Evolutionary conservation across 1,139 yeast genomes (phyloP).

Genomic region (Candida freyschussii): DNA sequence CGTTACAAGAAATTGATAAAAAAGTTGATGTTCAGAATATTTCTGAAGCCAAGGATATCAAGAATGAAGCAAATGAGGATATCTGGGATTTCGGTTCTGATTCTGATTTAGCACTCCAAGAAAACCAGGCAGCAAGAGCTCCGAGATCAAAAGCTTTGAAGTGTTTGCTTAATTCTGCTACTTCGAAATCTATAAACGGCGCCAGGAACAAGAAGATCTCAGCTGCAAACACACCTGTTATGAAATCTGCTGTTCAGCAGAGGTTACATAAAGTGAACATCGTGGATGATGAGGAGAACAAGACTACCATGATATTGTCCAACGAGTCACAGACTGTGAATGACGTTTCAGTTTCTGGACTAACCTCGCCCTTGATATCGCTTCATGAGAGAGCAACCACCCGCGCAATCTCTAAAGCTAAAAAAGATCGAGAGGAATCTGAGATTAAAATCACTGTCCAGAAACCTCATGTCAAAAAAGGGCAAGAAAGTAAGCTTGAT

Average conservation of each 20-base stretch:
- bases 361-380: conserved; percentile 14
- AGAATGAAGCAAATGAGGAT: conserved; percentile 9
- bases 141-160: conserved; percentile 15
- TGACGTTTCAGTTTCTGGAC: conserved; percentile 9
- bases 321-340: conserved; percentile 4
- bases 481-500: too few relatives aligned
- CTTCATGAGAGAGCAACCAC: conserved; percentile 9
- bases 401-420: conserved; percentile 4
- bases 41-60: neutral
- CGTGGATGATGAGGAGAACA: conserved; percentile 1
- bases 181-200: neutral
- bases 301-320: conserved; percentile 8
- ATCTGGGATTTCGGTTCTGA: conserved; percentile 22
- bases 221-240: conserved; percentile 1
- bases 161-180: conserved; percentile 3
- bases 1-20: conserved; percentile 2
- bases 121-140: conserved; percentile 1
- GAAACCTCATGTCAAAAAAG: too few relatives aligned
- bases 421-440: too few relatives aligned
- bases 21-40: too few relatives aligned
- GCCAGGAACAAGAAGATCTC: neutral
- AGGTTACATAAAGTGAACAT: conserved; percentile 6
- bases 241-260: conserved; percentile 5
- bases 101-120: conserved; percentile 5
- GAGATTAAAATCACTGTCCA: too few relatives aligned